Evolutionary conservation across 768 basidiomycete species (phyloP), one percentile per base, ranked within the genome.

Genomic region (Podaxis sp.): DNA sequence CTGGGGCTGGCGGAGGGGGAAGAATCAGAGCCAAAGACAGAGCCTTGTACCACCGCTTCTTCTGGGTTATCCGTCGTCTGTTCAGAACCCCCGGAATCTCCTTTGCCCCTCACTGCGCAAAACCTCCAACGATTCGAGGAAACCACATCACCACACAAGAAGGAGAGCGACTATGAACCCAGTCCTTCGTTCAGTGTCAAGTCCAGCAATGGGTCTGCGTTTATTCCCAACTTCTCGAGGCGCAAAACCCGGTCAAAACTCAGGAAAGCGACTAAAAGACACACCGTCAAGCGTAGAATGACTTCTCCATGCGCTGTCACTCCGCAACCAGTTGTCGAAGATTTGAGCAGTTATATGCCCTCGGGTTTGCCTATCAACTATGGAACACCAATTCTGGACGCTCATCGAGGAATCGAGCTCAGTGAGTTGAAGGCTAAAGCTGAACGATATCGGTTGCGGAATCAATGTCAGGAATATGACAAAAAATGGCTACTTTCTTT

Each of bases 401-500:
- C 89, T 5, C 87, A 90, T 67, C 74, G 78, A 46, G 89, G 89
- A 30, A 77, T 90, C 44, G 73, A 76, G 15, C 73, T 88, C 30
- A 74, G 75, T 38, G 84, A 85, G 22, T 80, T 91, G 24, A 77
- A 81, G 54, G 76, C 75, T 33, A 84, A 79, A 67, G 88, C 87
- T 44, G 79, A 80, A 49, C 78, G 80, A 38, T 89, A 85, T 69
- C 79, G 80, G 55, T 67, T 75, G 12, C 80, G 82, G 28, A 80
- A 88, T 65, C 83, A 84, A 61, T 83, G 82, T 24, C 70, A 75
- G 53, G 83, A 84, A n/a, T 83, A 89, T 62, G 86, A 88, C 69
- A 85, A 85, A 69, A 73, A 73, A 13, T 91, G 88, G 87, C 73
- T 91, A 54, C 79, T 85, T 51, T 81, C 80, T 30, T 91, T 88